phyloP scores from a whole-genome alignment of 805 yeast species.

The Cyberlindnera xishuangbannaensis region DNA sequence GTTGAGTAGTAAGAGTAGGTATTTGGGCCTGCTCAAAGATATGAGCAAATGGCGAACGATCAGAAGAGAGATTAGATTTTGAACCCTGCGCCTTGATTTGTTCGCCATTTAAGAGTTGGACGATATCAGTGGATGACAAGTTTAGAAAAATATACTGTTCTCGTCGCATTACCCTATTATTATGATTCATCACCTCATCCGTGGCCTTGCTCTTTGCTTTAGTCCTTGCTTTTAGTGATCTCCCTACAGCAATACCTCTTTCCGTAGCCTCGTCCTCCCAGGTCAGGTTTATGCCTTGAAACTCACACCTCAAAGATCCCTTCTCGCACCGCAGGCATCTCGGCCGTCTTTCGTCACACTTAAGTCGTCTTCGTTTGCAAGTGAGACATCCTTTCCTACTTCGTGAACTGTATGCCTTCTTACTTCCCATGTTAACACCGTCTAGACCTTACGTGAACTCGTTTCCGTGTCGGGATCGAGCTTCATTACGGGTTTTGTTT shows the following conservation, averaged over 20 bases:
- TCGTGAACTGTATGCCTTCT: slow-evolving; percentile 24
- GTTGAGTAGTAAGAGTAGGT: slow-evolving; percentile 10
- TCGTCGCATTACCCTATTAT: slow-evolving; percentile 8
- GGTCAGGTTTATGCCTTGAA: slow-evolving; percentile 17
- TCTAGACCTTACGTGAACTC: too few relatives aligned
- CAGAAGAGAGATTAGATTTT: not conserved
- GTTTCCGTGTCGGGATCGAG: too few relatives aligned
- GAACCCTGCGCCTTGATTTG: slow-evolving; percentile 9
- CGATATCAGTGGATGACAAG: slow-evolving; percentile 7
- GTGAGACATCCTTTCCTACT: slow-evolving; percentile 43
- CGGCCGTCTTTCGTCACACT: slow-evolving; percentile 37
- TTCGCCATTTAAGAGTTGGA: slow-evolving; percentile 3
- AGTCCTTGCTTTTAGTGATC: slow-evolving; percentile 26
- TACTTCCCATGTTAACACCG: slow-evolving; percentile 23
- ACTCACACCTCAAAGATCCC: slow-evolving; percentile 19
- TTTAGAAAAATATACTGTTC: slow-evolving; percentile 13
- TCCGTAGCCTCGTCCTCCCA: slow-evolving; percentile 36
- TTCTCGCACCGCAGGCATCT: slow-evolving; percentile 28
- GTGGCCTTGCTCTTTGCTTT: slow-evolving; percentile 2
- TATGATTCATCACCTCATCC: slow-evolving; percentile 1
- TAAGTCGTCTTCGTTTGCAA: slow-evolving; percentile 45
- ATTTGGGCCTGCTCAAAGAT: slow-evolving; percentile 16
- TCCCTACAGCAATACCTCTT: slow-evolving; percentile 32
- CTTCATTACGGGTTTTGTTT: too few relatives aligned
- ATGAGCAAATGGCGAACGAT: slow-evolving; percentile 3